Percentiles rank a stretch among this genome's conserved stretches.
Evolutionary conservation across 768 basidiomycete species (phyloP).

Genomic region (Megacollybia marginata): DNA sequence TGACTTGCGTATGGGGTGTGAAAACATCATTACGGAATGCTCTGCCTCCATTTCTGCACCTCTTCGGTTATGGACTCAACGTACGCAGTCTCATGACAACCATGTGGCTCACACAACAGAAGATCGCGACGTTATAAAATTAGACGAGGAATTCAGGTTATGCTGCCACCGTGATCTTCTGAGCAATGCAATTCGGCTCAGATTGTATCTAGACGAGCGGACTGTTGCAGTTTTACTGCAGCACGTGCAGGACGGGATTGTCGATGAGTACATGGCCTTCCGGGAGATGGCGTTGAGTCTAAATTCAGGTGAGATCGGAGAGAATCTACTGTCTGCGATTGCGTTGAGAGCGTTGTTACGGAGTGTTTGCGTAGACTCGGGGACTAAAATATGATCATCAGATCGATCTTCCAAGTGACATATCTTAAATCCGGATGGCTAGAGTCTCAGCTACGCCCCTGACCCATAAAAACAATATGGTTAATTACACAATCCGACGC

Average conservation of each 20-base stretch:
- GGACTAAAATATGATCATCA: no score
- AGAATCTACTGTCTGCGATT: conserved; percentile 2
- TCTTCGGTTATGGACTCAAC: conserved; percentile 49
- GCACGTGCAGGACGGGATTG: conserved; percentile 69
- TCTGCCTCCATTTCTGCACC: conserved; percentile 50
- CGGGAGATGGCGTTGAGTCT: conserved; percentile 52
- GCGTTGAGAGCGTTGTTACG: conserved; percentile 11
- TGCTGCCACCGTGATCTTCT: conserved; percentile 51
- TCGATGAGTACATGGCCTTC: conserved; percentile 71
- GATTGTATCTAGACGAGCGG: conserved; percentile 73
- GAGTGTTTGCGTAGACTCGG: conserved; percentile 2
- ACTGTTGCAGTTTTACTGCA: conserved; percentile 73
- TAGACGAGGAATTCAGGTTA: conserved; percentile 48
- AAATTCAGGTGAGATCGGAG: conserved; percentile 28
- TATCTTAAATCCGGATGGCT: no score
- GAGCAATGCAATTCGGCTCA: conserved; percentile 48
- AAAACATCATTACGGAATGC: conserved; percentile 68
- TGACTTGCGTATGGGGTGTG: conserved; percentile 78
- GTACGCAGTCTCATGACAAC: neutral
- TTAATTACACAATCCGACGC: no score
- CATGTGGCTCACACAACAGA: neutral
- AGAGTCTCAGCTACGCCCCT: no score
- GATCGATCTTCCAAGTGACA: no score
- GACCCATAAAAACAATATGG: no score
- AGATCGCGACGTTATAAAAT: conserved; percentile 17